Evolutionary conservation across 257 asterid genomes (phyloP).

Genomic region (Solanum virginianum): DNA sequence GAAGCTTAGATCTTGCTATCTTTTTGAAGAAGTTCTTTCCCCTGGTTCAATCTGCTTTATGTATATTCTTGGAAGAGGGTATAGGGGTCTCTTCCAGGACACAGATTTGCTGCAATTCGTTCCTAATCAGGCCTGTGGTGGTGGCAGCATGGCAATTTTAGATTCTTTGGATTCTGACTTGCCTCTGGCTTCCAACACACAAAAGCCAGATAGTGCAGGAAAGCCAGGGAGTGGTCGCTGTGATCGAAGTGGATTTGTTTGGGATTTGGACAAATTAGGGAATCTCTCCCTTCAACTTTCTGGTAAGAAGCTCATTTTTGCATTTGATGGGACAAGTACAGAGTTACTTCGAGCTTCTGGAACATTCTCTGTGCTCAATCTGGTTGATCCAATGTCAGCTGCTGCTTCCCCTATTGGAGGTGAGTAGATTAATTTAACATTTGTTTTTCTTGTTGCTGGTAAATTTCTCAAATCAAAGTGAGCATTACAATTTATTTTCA

Average conservation of each 20-base stretch:
- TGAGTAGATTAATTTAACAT: slow-evolving; percentile 22
- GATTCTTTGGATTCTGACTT: slow-evolving; percentile 87
- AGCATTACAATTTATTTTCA: background rate
- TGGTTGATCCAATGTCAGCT: slow-evolving; percentile 96
- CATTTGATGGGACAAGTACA: slow-evolving; percentile 94
- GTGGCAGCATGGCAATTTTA: slow-evolving; percentile 96
- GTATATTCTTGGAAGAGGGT: slow-evolving; percentile 95
- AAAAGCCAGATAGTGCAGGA: slow-evolving; percentile 59
- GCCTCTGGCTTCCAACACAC: slow-evolving; percentile 49
- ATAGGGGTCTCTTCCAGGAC: slow-evolving; percentile 95
- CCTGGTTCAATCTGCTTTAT: slow-evolving; percentile 95
- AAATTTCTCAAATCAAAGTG: background rate
- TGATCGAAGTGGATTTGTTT: slow-evolving; percentile 89
- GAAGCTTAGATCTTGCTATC: slow-evolving; percentile 93
- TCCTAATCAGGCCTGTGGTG: slow-evolving; percentile 98
- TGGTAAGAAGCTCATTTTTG: slow-evolving; percentile 90
- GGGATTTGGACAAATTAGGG: slow-evolving; percentile 90
- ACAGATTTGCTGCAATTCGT: slow-evolving; percentile 77
- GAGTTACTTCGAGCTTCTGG: slow-evolving; percentile 83
- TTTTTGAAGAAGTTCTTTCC: slow-evolving; percentile 94
- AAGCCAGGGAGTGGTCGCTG: slow-evolving; percentile 65
- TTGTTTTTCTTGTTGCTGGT: background rate
- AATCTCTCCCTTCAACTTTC: slow-evolving; percentile 75
- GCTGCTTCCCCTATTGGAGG: slow-evolving; percentile 99
- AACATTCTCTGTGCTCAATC: slow-evolving; percentile 83